A percentile compares a stretch with the other conserved stretches of the same genome.
phyloP scores from a whole-genome alignment of 2,329 filamentous ascomycete species.

The Ustulina deusta region DNA sequence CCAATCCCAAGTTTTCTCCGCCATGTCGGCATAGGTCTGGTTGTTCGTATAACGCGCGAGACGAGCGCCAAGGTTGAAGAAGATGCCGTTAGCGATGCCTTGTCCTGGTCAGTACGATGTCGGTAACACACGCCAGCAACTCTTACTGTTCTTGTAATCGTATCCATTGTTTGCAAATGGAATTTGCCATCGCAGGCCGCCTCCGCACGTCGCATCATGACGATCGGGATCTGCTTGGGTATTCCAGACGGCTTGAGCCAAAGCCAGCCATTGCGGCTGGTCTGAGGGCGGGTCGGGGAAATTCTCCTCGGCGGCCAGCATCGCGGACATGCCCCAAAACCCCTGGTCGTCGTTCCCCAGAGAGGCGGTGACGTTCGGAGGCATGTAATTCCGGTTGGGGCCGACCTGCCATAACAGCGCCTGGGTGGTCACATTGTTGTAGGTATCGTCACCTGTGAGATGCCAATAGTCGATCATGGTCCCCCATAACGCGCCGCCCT shows the following conservation, averaged over 20 bases:
- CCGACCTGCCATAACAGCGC: slow-evolving; percentile 61
- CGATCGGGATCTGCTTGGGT: slow-evolving; percentile 66
- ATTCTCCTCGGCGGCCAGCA: slow-evolving; percentile 71
- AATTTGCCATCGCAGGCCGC: slow-evolving; percentile 77
- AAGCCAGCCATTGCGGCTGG: slow-evolving; percentile 70
- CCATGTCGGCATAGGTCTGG: slow-evolving; percentile 71
- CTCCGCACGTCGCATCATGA: slow-evolving; percentile 70
- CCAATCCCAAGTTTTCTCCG: slow-evolving; percentile 70
- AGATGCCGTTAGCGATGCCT: slow-evolving; percentile 61
- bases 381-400: slow-evolving; percentile 61
- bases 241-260: slow-evolving; percentile 75
- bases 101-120: slow-evolving; percentile 38
- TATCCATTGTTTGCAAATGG: slow-evolving; percentile 69
- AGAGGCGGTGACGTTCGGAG: slow-evolving; percentile 56
- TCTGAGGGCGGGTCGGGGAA: slow-evolving; percentile 66
- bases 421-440: slow-evolving; percentile 62
- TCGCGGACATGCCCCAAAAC: slow-evolving; percentile 74
- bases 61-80: slow-evolving; percentile 66
- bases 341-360: slow-evolving; percentile 68
- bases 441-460: slow-evolving; percentile 63
- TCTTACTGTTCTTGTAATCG: slow-evolving; percentile 53
- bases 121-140: neutral
- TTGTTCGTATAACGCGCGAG: slow-evolving; percentile 74
- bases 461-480: slow-evolving; percentile 59
- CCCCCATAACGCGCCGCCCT: slow-evolving; percentile 52